A percentile compares a stretch with the other conserved stretches of the same genome.
These are phyloP conservation scores for Coemansia sp. DNA, from an alignment of 192 early-diverging fungal genomes.

Conservation along the genomic window DNA sequence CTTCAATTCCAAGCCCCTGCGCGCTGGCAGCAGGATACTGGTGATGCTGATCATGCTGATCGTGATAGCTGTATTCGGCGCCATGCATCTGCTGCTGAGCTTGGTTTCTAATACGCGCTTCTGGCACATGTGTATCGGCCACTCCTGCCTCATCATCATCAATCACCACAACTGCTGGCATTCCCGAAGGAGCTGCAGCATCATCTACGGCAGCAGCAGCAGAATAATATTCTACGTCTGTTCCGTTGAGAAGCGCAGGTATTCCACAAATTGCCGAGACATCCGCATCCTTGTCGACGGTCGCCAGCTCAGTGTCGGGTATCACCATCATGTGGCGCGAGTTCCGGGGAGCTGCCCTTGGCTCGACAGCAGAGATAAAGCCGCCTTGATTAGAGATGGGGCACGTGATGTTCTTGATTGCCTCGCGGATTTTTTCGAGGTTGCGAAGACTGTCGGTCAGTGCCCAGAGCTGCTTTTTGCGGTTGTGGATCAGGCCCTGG, in stretches of 20 bases:
- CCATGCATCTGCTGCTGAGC: constrained; percentile 3
- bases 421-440: constrained; percentile 38
- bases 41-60: no score
- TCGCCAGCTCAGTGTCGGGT: constrained; percentile 25
- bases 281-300: constrained; percentile 34
- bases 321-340: constrained; percentile 33
- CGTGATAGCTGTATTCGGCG: background rate
- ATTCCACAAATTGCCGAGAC: constrained; percentile 37
- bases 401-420: constrained; percentile 22
- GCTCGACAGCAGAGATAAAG: constrained; percentile 1
- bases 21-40: background rate
- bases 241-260: constrained; percentile 43
- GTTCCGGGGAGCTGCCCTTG: constrained; percentile 11
- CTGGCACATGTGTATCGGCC: constrained; percentile 16
- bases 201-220: constrained; percentile 17
- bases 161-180: background rate
- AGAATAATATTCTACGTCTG: constrained; percentile 10
- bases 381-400: constrained; percentile 26
- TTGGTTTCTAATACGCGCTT: constrained; percentile 4
- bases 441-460: constrained; percentile 38
- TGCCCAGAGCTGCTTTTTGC: constrained; percentile 40
- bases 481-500: constrained; percentile 29
- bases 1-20: background rate
- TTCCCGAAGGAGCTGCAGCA: background rate
- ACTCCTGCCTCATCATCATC: background rate